A percentile compares a stretch with the other conserved stretches of the same genome.
Evolutionary conservation across 768 basidiomycete species (phyloP).

Genomic region (Paxillus involutus): DNA sequence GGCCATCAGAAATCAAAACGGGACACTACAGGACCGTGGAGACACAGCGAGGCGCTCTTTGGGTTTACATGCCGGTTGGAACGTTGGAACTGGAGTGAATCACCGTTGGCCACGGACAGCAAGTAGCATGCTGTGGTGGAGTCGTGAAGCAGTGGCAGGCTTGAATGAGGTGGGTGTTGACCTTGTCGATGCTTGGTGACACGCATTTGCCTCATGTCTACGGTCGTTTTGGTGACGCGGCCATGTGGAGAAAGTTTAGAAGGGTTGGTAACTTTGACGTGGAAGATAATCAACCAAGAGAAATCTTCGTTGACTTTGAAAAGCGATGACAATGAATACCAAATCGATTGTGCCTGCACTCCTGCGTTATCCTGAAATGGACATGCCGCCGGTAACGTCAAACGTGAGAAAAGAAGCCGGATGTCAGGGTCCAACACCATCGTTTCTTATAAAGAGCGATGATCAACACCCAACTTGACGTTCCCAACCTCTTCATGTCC

Average conservation of each 20-base stretch:
- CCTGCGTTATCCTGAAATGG: constrained; percentile 21
- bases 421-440: constrained; percentile 34
- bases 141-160: neutral
- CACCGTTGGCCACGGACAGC: neutral
- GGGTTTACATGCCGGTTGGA: neutral
- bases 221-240: neutral
- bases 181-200: neutral
- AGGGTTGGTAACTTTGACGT: neutral
- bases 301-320: constrained; percentile 23
- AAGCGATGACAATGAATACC: constrained; percentile 13
- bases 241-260: too few species aligned
- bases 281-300: neutral
- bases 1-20: neutral
- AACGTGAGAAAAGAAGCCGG: constrained; percentile 34
- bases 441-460: constrained; percentile 39
- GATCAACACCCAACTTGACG: constrained; percentile 37
- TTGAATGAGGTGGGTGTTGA: neutral
- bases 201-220: neutral
- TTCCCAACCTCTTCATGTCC: constrained; percentile 39
- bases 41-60: neutral
- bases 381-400: constrained; percentile 36
- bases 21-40: neutral
- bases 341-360: constrained; percentile 26
- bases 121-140: neutral
- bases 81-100: neutral